phyloP scores from a whole-genome alignment of 73 alveolate species.

The Paramecium pentaurelia region DNA sequence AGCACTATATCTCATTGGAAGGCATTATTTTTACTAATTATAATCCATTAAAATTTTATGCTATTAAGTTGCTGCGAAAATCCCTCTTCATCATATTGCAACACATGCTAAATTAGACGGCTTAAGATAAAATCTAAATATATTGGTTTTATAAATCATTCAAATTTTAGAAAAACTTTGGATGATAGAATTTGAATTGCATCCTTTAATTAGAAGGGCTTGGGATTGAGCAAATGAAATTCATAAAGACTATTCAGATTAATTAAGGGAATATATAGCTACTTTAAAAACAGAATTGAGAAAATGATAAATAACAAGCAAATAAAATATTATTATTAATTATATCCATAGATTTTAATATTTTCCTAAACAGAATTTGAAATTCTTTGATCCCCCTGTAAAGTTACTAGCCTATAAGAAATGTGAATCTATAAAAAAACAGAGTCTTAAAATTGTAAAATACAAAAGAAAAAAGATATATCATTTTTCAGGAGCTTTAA shows the following conservation, averaged over 20 bases:
- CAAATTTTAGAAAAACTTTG: constrained; percentile 63
- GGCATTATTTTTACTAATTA: background rate
- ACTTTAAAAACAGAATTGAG: constrained; percentile 39
- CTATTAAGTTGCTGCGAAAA: background rate
- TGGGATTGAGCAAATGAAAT: constrained; percentile 75
- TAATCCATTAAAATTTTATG: constrained; percentile 39
- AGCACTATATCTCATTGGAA: constrained; percentile 4
- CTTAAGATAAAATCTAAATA: background rate
- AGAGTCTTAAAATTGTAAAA: no score
- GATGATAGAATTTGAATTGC: constrained; percentile 77
- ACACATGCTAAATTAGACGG: background rate
- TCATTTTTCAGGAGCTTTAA: no score
- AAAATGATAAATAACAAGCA: background rate
- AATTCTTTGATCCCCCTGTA: background rate
- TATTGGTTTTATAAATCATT: background rate
- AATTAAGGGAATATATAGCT: background rate
- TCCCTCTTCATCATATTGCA: background rate
- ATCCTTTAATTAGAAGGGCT: constrained; percentile 91
- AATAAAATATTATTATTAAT: background rate
- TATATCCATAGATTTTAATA: background rate
- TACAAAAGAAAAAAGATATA: no score
- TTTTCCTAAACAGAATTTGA: background rate
- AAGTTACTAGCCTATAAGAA: background rate
- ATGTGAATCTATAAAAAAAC: no score
- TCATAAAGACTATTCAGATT: constrained; percentile 3